phyloP scores from a whole-genome alignment of 352 stramenopile species.

The Globisporangium abappressorium region DNA sequence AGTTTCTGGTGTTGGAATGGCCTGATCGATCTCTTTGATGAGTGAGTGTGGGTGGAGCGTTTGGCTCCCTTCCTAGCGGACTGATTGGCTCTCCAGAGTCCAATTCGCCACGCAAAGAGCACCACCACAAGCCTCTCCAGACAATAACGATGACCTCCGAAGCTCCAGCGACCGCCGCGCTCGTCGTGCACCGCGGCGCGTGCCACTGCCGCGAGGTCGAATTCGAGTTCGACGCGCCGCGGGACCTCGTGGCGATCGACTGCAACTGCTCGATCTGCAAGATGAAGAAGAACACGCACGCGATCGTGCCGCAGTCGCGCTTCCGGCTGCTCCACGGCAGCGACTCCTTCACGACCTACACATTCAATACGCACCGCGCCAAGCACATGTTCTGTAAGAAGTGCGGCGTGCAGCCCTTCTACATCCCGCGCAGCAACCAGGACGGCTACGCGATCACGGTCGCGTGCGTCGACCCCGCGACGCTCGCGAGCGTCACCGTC shows the following conservation, averaged over 20 bases:
- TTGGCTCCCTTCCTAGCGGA: background rate
- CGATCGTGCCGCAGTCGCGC: conserved; percentile 49
- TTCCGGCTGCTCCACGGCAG: conserved; percentile 52
- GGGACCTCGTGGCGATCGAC: conserved; percentile 52
- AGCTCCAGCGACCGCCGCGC: background rate
- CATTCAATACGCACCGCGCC: conserved; percentile 77
- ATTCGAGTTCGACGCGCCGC: conserved; percentile 66
- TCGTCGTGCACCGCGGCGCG: conserved; percentile 41
- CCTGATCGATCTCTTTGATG: background rate
- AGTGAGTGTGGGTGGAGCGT: background rate
- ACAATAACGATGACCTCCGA: background rate
- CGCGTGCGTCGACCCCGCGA: conserved; percentile 53
- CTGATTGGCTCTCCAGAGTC: background rate
- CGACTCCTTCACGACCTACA: conserved; percentile 67
- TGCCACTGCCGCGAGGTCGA: conserved; percentile 73
- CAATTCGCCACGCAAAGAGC: background rate
- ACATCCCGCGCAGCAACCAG: conserved; percentile 78
- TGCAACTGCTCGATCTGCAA: conserved; percentile 86
- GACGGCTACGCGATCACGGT: conserved; percentile 77
- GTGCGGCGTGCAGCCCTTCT: conserved; percentile 81
- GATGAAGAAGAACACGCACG: conserved; percentile 80
- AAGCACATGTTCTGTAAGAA: conserved; percentile 79
- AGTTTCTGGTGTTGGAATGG: background rate
- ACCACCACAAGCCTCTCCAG: background rate
- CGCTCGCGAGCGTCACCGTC: conserved; percentile 53